Conservation (phyloP, 2,329 filamentous ascomycete species). For the Epichloe uncinata region DNA sequence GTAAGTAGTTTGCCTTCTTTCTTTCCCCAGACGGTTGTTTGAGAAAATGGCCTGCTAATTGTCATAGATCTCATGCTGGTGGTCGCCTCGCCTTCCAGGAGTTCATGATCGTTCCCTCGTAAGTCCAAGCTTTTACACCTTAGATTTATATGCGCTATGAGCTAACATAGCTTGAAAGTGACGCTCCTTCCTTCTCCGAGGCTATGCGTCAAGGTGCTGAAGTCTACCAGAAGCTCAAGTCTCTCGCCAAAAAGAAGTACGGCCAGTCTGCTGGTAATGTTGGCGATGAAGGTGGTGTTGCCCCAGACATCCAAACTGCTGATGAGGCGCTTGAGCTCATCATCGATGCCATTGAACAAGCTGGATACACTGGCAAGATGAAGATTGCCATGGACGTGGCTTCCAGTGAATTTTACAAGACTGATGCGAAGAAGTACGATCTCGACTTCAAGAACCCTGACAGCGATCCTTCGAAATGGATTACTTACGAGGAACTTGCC, state of each 20-base stretch:
- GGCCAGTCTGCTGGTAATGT: conserved; percentile 98
- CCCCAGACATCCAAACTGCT: conserved; percentile 93
- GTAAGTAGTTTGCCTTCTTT: conserved; percentile 19
- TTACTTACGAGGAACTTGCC: conserved; percentile 96
- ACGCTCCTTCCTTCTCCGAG: conserved; percentile 84
- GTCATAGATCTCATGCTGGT: conserved; percentile 74
- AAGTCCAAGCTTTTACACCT: conserved; percentile 23
- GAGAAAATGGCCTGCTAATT: not conserved
- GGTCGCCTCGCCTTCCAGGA: conserved; percentile 91
- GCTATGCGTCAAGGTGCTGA: conserved; percentile 92
- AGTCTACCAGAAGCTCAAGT: conserved; percentile 97
- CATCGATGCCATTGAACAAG: conserved; percentile 82
- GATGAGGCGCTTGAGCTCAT: conserved; percentile 97
- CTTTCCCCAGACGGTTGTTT: not conserved
- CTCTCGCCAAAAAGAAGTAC: conserved; percentile 97
- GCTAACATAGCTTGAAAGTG: conserved; percentile 28
- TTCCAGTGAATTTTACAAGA: conserved; percentile 99
- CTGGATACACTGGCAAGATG: conserved; percentile 90
- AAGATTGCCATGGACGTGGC: conserved; percentile 99
- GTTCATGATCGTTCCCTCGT: conserved; percentile 88
- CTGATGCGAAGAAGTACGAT: conserved; percentile 97
- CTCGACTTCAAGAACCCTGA: conserved; percentile 99
- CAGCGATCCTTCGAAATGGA: conserved; percentile 90
- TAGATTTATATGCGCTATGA: not conserved
- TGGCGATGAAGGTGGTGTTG: conserved; percentile 98